Base-by-base conservation (phyloP, 2,329 filamentous ascomycete species). In the Cercospora zeina region DNA sequence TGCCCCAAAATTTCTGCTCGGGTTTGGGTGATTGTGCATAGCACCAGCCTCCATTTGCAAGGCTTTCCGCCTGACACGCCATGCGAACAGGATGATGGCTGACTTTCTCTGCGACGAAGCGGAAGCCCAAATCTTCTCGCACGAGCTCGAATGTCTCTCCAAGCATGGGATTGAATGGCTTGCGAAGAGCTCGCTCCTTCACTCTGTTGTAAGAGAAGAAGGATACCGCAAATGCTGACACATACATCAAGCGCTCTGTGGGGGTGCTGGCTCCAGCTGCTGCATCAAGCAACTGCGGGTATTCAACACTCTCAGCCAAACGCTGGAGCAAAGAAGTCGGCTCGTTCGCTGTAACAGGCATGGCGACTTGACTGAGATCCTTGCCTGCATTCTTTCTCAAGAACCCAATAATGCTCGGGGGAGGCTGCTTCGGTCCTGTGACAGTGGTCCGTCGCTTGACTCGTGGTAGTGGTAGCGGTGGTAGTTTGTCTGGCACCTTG, bases 1-100 rank as follows among this genome's bases (percentile, higher is more conserved):
- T 97, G 60, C 95, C 95, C 95, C 95, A 97, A 79, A 99, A 99
- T 74, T 97, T 97, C 74, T 99, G 93, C 21, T 89, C 89, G 0
- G 95, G 95, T 61, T 89, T 88, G 0, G 95, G 91, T 4, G 89
- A 90, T 74, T 97, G 95, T 0, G 90, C 83, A 65, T 96, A 88
- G 2, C 89, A 91, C 95, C 95, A 99, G 39, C 86, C 83, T 39
- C 90, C 87, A 13, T 75, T 73, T 34, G 53, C 65, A 11, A 76
- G 65, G 51, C 72, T 73, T 75, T 99, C 95, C 4, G 93, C 95
- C 75, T 97, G 93, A 79, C 93, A 93, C 5, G 95, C 95, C 71
- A 97, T 86, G 65, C 93, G 87, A 13, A 99, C 91, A 0, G 95
- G 95, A 3, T 95, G 88, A 75, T 99, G 95, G 14, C 87, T 89